A percentile compares a stretch with the other conserved stretches of the same genome.
These are phyloP conservation scores for Yamadazyma endophytica DNA, from an alignment of 805 yeast species.

Conservation along the genomic window DNA sequence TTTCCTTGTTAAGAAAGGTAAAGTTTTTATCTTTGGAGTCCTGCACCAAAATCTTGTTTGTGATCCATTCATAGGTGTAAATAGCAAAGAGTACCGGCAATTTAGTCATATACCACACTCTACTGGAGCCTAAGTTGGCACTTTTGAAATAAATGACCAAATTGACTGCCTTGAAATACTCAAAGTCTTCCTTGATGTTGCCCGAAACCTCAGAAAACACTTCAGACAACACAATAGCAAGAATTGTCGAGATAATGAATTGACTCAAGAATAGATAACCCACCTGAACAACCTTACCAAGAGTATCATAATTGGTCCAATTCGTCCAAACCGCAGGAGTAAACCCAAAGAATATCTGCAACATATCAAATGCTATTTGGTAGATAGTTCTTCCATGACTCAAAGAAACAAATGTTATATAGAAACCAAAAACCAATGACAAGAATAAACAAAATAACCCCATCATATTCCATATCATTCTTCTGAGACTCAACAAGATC, in stretches of 20 bases:
- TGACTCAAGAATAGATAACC: conserved; percentile 52
- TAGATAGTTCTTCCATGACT: conserved; percentile 38
- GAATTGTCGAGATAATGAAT: conserved; percentile 50
- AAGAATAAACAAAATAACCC: conserved; percentile 46
- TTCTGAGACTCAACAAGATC: conserved; percentile 46
- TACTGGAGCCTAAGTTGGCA: conserved; percentile 13
- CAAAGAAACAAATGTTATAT: conserved; percentile 48
- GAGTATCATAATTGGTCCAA: conserved; percentile 44
- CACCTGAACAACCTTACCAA: conserved; percentile 46
- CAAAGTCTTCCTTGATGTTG: conserved; percentile 36
- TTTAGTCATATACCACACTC: conserved; percentile 24
- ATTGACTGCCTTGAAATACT: conserved; percentile 37
- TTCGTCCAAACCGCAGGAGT: conserved; percentile 59
- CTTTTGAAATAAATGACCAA: conserved; percentile 32
- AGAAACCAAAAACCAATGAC: conserved; percentile 52
- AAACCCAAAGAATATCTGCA: conserved; percentile 52
- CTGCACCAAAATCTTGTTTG: conserved; percentile 8
- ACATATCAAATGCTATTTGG: conserved; percentile 47
- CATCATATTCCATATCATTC: conserved; percentile 47
- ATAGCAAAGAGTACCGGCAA: conserved; percentile 32
- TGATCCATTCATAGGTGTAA: conserved; percentile 26
- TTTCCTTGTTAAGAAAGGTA: conserved; percentile 29
- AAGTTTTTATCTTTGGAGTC: conserved; percentile 19
- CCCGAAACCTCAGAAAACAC: conserved; percentile 31
- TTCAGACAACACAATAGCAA: conserved; percentile 49